Evolutionary conservation across 164 flowering plant genomes (phyloP).

Genomic region (Macadamia tetraphylla): DNA sequence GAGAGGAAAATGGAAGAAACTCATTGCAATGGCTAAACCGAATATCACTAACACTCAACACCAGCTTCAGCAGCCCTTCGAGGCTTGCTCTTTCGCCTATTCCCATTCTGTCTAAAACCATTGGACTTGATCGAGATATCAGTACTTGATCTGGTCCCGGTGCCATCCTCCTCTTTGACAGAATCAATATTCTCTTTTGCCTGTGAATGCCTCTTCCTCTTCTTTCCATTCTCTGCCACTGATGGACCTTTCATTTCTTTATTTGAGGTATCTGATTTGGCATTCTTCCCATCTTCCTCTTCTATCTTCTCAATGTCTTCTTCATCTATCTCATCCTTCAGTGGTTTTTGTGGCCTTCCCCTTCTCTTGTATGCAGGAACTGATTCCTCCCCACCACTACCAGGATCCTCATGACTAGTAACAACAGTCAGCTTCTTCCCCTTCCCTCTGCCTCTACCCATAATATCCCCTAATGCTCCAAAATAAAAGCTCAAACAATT

Average conservation of each 20-base stretch:
- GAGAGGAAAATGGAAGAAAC: conserved; percentile 8
- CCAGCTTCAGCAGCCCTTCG: conserved; percentile 83
- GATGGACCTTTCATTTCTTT: conserved; percentile 32
- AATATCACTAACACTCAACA: conserved; percentile 60
- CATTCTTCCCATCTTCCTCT: conserved; percentile 42
- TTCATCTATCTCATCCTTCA: conserved; percentile 59
- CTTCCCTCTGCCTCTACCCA: conserved; percentile 89
- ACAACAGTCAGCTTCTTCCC: conserved; percentile 50
- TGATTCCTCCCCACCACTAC: conserved; percentile 70
- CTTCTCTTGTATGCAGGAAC: conserved; percentile 64
- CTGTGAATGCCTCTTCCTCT: conserved; percentile 42
- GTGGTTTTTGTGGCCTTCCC: conserved; percentile 70
- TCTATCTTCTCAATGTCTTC: conserved; percentile 47
- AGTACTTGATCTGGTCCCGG: conserved; percentile 31
- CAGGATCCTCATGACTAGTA: conserved; percentile 48
- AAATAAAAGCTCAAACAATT: conserved; percentile 15
- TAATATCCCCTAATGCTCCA: conserved; percentile 13
- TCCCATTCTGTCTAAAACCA: conserved; percentile 65
- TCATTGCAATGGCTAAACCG: conserved; percentile 4
- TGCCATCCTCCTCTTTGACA: conserved; percentile 46
- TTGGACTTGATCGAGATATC: conserved; percentile 38
- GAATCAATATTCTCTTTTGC: conserved; percentile 40
- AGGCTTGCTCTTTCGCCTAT: conserved; percentile 74
- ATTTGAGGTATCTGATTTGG: conserved; percentile 15
- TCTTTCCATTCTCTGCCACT: conserved; percentile 44